A percentile compares a stretch with the other conserved stretches of the same genome.
These are phyloP conservation scores for Penicillium paxilli DNA, from an alignment of 495 filamentous ascomycete genomes.

Conservation along the genomic window DNA sequence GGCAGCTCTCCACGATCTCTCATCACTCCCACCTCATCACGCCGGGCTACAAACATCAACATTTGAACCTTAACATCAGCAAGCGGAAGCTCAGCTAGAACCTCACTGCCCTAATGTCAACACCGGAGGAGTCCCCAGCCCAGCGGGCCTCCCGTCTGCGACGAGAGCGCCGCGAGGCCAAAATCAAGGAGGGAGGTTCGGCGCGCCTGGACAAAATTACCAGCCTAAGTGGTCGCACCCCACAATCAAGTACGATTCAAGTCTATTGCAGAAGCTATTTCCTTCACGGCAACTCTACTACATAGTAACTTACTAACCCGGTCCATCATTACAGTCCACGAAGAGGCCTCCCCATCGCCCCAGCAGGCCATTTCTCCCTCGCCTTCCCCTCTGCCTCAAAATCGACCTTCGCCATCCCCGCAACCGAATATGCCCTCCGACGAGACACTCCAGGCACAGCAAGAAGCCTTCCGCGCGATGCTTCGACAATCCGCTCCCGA, in stretches of 20 bases:
- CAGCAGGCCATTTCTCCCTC: conserved; percentile 28
- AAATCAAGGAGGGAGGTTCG: conserved; percentile 79
- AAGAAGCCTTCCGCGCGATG: conserved; percentile 46
- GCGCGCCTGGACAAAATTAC: conserved; percentile 84
- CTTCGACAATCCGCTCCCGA: conserved; percentile 38
- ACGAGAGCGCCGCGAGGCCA: conserved; percentile 87
- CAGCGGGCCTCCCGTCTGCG: conserved; percentile 78
- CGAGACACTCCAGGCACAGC: conserved; percentile 35
- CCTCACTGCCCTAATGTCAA: conserved; percentile 26
- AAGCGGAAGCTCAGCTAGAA: neutral
- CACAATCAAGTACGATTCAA: conserved; percentile 34
- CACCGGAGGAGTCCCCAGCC: conserved; percentile 53
- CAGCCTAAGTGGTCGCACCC: conserved; percentile 67
- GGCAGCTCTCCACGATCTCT: too few relatives aligned
- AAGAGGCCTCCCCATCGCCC: conserved; percentile 35
- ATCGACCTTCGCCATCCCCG: conserved; percentile 15
- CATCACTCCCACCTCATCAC: neutral
- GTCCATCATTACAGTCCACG: conserved; percentile 22
- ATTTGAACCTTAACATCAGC: neutral
- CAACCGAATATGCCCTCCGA: conserved; percentile 17
- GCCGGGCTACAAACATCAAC: conserved; percentile 3
- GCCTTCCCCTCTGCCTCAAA: conserved; percentile 29
- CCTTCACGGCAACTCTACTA: neutral
- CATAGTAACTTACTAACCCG: conserved; percentile 10
- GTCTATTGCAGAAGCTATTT: neutral